These are phyloP conservation scores for Colletotrichum plurivorum DNA, from an alignment of 2,329 filamentous ascomycete species.

Conservation along the genomic window DNA sequence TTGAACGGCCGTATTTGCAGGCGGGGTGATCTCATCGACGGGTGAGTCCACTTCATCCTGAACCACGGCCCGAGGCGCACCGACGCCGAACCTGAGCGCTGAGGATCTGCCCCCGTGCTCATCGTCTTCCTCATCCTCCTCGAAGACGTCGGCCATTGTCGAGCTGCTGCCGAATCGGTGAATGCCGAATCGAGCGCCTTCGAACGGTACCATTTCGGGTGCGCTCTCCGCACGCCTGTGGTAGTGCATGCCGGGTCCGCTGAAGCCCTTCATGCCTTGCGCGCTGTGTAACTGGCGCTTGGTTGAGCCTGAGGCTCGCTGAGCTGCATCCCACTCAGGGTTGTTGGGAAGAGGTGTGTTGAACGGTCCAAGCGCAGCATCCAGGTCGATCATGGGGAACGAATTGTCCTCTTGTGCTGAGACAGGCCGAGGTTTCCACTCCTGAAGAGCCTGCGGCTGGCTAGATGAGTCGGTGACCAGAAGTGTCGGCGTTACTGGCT, in stretches of 20 bases:
- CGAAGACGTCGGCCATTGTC: slow-evolving; percentile 89
- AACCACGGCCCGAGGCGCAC: slow-evolving; percentile 3
- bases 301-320: slow-evolving; percentile 66
- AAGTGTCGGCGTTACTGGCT: slow-evolving; percentile 54
- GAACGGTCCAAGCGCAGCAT: slow-evolving; percentile 93
- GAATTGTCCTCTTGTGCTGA: slow-evolving; percentile 67
- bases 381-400: slow-evolving; percentile 90
- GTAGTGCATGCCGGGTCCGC: slow-evolving; percentile 79
- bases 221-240: slow-evolving; percentile 86
- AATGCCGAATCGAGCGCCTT: slow-evolving; percentile 70
- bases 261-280: slow-evolving; percentile 77
- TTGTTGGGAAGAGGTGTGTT: slow-evolving; percentile 80
- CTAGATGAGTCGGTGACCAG: slow-evolving; percentile 58
- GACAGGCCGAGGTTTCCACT: slow-evolving; percentile 55
- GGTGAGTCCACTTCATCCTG: slow-evolving; percentile 22
- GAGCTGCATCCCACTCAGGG: slow-evolving; percentile 77
- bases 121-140: slow-evolving; percentile 82
- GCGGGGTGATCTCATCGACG: slow-evolving; percentile 51
- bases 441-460: slow-evolving; percentile 44
- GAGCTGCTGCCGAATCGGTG: slow-evolving; percentile 76
- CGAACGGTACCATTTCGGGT: slow-evolving; percentile 83
- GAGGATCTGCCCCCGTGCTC: slow-evolving; percentile 59
- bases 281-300: slow-evolving; percentile 84
- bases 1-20: slow-evolving; percentile 44
- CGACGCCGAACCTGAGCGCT: slow-evolving; percentile 23